phyloP scores from a whole-genome alignment of 2,329 filamentous ascomycete genomes.

The Claviceps quebecensis region DNA sequence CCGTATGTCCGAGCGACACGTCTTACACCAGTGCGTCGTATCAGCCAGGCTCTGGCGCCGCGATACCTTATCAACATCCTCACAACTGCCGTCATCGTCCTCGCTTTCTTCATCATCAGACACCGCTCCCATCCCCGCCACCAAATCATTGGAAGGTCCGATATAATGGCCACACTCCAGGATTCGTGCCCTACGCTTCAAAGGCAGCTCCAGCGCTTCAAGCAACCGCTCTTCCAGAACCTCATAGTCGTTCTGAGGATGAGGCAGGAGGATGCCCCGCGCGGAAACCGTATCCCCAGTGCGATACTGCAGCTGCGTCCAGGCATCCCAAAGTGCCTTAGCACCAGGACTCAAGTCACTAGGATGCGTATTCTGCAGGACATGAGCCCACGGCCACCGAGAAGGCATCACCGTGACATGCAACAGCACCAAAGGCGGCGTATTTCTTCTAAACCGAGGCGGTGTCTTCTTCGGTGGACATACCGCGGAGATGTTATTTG shows the following conservation, averaged over 20 bases:
- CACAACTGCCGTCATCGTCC: conserved; percentile 31
- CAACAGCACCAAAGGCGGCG: conserved; percentile 58
- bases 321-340: conserved; percentile 44
- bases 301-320: conserved; percentile 54
- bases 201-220: conserved; percentile 58
- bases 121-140: conserved; percentile 11
- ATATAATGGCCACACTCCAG: conserved; percentile 67
- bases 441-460: conserved; percentile 40
- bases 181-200: conserved; percentile 50
- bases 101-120: conserved; percentile 27
- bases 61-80: conserved; percentile 16
- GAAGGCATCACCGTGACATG: conserved; percentile 66
- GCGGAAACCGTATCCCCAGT: conserved; percentile 59
- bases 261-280: conserved; percentile 60
- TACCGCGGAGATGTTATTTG: conserved; percentile 35
- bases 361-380: conserved; percentile 31
- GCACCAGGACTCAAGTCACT: conserved; percentile 30
- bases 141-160: conserved; percentile 39
- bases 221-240: conserved; percentile 63
- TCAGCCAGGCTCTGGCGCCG: conserved; percentile 11
- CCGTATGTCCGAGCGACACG: conserved; percentile 40
- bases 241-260: conserved; percentile 70
- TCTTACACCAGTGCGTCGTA: conserved; percentile 41
- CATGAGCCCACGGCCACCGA: conserved; percentile 47
- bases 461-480: conserved; percentile 45